Evolutionary conservation across 768 basidiomycete species (phyloP).

Genomic region (Serendipita indica): DNA sequence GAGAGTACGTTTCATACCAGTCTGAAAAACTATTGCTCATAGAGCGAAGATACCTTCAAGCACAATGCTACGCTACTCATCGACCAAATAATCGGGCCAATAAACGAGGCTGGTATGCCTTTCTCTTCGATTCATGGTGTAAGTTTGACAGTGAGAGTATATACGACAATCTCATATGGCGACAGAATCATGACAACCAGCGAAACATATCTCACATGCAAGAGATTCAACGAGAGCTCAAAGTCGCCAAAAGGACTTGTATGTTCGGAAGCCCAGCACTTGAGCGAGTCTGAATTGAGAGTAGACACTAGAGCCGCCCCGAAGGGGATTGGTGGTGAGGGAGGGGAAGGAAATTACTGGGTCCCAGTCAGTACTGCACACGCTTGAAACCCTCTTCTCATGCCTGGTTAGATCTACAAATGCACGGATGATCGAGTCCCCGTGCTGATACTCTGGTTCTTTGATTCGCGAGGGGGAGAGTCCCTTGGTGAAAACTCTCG

Average conservation of each 20-base stretch:
- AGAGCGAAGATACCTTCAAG: slow-evolving; percentile 24
- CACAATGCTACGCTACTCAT: slow-evolving; percentile 54
- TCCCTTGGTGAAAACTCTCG: slow-evolving; percentile 30
- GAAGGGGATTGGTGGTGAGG: slow-evolving; percentile 43
- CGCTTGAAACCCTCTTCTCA: not conserved
- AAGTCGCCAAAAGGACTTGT: slow-evolving; percentile 41
- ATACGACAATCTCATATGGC: not conserved
- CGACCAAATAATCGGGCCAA: slow-evolving; percentile 45
- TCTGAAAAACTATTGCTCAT: slow-evolving; percentile 38
- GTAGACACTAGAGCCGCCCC: slow-evolving; percentile 50
- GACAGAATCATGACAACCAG: slow-evolving; percentile 62
- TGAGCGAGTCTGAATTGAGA: no score
- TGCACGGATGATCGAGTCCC: slow-evolving; percentile 29
- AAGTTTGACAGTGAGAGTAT: slow-evolving; percentile 15
- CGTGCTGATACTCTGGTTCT: slow-evolving; percentile 55
- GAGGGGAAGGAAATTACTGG: slow-evolving; percentile 62
- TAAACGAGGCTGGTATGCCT: slow-evolving; percentile 41
- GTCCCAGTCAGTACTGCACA: slow-evolving; percentile 37
- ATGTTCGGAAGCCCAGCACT: no score
- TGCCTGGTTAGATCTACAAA: not conserved
- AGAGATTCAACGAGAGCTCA: slow-evolving; percentile 49
- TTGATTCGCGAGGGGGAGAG: slow-evolving; percentile 57
- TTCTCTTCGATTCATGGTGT: slow-evolving; percentile 61
- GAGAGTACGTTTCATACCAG: slow-evolving; percentile 32
- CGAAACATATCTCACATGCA: slow-evolving; percentile 54